A percentile compares a stretch with the other conserved stretches of the same genome.
These are phyloP conservation scores for Globisporangium nagaii DNA, from an alignment of 352 stramenopile species.

Conservation along the genomic window DNA sequence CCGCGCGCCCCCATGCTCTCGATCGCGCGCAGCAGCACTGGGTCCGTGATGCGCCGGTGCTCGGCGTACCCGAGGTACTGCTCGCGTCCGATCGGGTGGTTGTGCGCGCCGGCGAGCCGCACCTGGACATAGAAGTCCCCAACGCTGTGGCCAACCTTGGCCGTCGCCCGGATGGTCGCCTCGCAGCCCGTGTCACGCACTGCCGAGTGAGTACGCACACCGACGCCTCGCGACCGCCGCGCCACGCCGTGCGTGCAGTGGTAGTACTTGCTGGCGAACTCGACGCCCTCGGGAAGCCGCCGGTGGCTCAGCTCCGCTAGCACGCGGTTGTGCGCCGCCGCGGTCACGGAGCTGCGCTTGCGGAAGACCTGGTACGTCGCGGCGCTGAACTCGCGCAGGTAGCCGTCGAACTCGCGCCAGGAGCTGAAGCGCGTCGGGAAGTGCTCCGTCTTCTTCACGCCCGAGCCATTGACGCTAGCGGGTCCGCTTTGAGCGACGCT, in stretches of 20 bases:
- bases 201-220: not conserved
- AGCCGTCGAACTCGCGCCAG: constrained; percentile 48
- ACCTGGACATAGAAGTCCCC: not conserved
- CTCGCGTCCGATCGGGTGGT: constrained; percentile 1
- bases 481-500: not conserved
- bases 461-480: not conserved
- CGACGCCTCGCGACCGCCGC: not conserved
- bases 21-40: not conserved
- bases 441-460: not conserved
- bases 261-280: constrained; percentile 1
- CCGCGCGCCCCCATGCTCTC: not conserved
- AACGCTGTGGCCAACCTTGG: not conserved
- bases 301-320: not conserved
- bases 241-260: constrained; percentile 6
- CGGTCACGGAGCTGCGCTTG: constrained; percentile 14
- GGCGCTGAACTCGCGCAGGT: constrained; percentile 38
- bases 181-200: constrained; percentile 6
- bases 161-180: constrained; percentile 3
- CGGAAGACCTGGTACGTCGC: constrained; percentile 62
- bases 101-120: not conserved
- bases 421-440: not conserved
- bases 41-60: constrained; percentile 1
- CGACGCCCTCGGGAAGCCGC: not conserved
- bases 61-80: constrained; percentile 9
- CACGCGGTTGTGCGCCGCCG: not conserved